phyloP scores from a whole-genome alignment of 345 rosid species.

The Aethionema arabicum region DNA sequence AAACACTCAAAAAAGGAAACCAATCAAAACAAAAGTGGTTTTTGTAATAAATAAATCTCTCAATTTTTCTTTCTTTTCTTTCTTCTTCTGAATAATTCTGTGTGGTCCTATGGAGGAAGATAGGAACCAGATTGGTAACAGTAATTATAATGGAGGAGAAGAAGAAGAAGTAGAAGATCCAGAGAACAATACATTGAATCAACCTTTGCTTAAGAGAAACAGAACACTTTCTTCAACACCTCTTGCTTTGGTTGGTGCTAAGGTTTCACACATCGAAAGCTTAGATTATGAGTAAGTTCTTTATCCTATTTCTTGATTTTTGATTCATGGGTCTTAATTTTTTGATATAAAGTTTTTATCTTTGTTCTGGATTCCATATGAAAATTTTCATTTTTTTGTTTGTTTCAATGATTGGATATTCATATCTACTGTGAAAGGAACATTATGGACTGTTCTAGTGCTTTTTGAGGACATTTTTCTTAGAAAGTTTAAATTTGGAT shows the following conservation, averaged over 20 bases:
- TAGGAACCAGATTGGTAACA: constrained; percentile 34
- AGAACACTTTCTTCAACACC: constrained; percentile 78
- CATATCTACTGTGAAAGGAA: no score
- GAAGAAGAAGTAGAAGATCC: constrained; percentile 37
- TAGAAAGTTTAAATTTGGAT: not conserved
- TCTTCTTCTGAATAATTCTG: not conserved
- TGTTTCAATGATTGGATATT: no score
- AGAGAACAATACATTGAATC: constrained; percentile 39
- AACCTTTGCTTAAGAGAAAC: constrained; percentile 79
- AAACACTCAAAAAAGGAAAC: constrained; percentile 20
- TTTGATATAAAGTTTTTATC: not conserved
- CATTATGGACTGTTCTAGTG: no score
- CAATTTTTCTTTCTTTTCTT: not conserved
- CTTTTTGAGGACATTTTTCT: not conserved
- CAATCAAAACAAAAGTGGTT: constrained; percentile 18
- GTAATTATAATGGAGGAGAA: constrained; percentile 34
- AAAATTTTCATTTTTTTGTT: not conserved
- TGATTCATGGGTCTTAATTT: not conserved
- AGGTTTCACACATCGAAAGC: constrained; percentile 88
- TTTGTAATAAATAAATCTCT: constrained; percentile 24
- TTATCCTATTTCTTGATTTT: not conserved
- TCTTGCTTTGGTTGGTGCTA: constrained; percentile 80
- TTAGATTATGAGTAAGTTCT: constrained; percentile 79
- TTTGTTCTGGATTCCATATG: constrained; percentile 1
- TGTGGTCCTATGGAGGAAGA: constrained; percentile 38